phyloP scores from a whole-genome alignment of 495 filamentous ascomycete genomes.

The Aspergillus heteromorphus region DNA sequence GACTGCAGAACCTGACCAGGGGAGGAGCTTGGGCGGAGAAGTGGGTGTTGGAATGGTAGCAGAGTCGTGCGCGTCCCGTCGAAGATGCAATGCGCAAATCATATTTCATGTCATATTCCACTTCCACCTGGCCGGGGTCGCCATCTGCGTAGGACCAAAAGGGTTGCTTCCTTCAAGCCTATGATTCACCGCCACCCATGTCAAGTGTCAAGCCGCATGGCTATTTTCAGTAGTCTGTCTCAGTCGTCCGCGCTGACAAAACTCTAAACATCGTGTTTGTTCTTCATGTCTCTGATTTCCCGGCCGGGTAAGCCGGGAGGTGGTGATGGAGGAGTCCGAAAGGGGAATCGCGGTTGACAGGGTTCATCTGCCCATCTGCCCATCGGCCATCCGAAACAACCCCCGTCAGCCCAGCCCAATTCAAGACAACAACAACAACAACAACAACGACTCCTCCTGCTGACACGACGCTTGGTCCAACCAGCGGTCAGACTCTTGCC shows the following conservation, averaged over 20 bases:
- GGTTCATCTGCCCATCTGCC: too few relatives aligned
- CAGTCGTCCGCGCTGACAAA: too few relatives aligned
- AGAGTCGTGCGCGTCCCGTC: not conserved
- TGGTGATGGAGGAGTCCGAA: too few relatives aligned
- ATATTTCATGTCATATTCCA: not conserved
- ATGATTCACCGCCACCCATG: not conserved
- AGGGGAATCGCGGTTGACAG: too few relatives aligned
- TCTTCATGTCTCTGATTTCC: too few relatives aligned
- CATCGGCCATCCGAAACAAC: too few relatives aligned
- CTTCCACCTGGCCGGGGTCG: not conserved
- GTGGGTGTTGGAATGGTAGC: slow-evolving; percentile 57
- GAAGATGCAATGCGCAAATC: not conserved
- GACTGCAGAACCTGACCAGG: slow-evolving; percentile 43
- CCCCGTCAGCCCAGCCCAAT: too few relatives aligned
- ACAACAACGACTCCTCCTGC: too few relatives aligned
- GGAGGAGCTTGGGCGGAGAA: slow-evolving; percentile 51
- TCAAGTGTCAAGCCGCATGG: not conserved
- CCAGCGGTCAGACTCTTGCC: not conserved
- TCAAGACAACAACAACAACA: too few relatives aligned
- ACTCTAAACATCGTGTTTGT: too few relatives aligned
- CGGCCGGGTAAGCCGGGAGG: too few relatives aligned
- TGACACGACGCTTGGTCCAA: not conserved
- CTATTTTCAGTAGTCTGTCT: not conserved
- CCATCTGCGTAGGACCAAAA: not conserved
- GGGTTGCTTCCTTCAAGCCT: not conserved